phyloP scores from a whole-genome alignment of 2,329 filamentous ascomycete genomes.

The Alternaria triticimaculans region DNA sequence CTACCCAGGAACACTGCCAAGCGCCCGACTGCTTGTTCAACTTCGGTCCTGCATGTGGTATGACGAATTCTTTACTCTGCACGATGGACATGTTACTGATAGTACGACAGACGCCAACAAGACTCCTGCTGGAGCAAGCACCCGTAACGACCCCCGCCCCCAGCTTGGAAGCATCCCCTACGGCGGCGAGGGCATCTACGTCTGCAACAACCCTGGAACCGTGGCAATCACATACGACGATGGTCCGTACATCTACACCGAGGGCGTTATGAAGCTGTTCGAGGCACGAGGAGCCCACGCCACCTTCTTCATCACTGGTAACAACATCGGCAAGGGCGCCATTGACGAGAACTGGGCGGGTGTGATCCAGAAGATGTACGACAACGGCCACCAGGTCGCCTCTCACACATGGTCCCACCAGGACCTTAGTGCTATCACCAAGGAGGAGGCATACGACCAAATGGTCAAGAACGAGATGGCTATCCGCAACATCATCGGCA shows the following conservation, averaged over 20 bases:
- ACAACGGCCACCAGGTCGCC: slow-evolving; percentile 66
- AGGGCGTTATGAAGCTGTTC: slow-evolving; percentile 65
- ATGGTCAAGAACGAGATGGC: slow-evolving; percentile 64
- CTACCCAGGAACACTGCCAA: slow-evolving; percentile 61
- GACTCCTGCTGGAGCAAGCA: slow-evolving; percentile 61
- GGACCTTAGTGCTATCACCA: slow-evolving; percentile 53
- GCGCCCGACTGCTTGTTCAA: slow-evolving; percentile 67
- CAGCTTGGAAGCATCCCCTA: slow-evolving; percentile 62
- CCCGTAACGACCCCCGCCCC: slow-evolving; percentile 59
- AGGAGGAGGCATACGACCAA: slow-evolving; percentile 53
- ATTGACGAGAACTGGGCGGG: slow-evolving; percentile 62
- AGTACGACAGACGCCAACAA: slow-evolving; percentile 58
- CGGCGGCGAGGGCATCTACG: slow-evolving; percentile 63
- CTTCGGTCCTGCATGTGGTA: slow-evolving; percentile 57
- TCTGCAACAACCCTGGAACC: slow-evolving; percentile 60
- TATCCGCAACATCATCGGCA: slow-evolving; percentile 60
- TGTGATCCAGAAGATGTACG: slow-evolving; percentile 62
- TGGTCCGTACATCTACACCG: slow-evolving; percentile 68
- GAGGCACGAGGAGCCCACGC: slow-evolving; percentile 66
- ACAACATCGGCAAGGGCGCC: slow-evolving; percentile 62
- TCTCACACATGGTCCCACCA: slow-evolving; percentile 65
- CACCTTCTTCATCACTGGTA: slow-evolving; percentile 71
- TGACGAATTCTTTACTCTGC: background rate
- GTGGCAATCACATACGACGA: slow-evolving; percentile 73
- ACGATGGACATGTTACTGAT: slow-evolving; percentile 46